Evolutionary conservation across 306 rosid species (phyloP).

Genomic region (Quercus alba): DNA sequence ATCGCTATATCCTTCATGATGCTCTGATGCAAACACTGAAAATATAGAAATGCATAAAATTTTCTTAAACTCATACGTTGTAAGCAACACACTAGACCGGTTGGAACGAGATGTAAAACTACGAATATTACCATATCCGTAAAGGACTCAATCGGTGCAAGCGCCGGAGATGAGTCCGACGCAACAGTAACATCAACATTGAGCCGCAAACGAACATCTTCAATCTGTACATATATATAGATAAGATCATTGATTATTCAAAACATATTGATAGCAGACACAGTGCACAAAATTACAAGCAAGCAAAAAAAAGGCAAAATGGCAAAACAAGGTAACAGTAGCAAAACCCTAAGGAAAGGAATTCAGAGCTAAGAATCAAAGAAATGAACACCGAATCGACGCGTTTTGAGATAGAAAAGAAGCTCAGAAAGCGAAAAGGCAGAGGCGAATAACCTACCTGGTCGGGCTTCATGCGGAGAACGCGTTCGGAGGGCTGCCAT

Average conservation of each 20-base stretch:
- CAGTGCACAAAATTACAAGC: neutral
- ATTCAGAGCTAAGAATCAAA: neutral
- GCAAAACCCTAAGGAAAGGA: constrained; percentile 8
- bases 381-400: neutral
- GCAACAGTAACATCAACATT: constrained; percentile 69
- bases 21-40: constrained; percentile 64
- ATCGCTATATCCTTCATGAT: constrained; percentile 81
- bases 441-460: constrained; percentile 41
- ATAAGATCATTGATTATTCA: neutral
- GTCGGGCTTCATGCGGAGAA: constrained; percentile 62
- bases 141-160: constrained; percentile 79
- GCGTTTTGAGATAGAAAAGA: neutral
- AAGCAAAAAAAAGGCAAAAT: neutral
- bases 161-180: constrained; percentile 56
- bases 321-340: neutral
- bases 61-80: neutral
- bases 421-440: neutral
- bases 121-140: constrained; percentile 58
- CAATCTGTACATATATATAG: constrained; percentile 41
- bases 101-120: neutral
- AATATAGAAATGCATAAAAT: constrained; percentile 8
- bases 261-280: neutral
- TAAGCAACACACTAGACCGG: neutral
- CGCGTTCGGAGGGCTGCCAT: constrained; percentile 87
- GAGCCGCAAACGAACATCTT: constrained; percentile 68